phyloP scores from a whole-genome alignment of 345 rosid species.

The Ricinus communis region DNA sequence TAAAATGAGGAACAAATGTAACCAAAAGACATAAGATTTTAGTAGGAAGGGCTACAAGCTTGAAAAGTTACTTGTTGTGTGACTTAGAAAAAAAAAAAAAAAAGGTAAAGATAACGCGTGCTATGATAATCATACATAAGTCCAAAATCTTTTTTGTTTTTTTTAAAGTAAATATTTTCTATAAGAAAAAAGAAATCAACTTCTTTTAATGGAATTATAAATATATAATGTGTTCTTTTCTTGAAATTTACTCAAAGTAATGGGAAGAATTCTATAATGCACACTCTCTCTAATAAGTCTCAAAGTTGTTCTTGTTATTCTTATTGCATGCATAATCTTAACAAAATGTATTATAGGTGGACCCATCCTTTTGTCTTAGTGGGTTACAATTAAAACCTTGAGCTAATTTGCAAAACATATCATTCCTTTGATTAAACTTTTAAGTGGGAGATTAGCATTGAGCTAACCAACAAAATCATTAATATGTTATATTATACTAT shows the following conservation, averaged over 20 bases:
- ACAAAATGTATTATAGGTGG: background rate
- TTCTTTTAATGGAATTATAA: background rate
- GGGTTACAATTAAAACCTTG: background rate
- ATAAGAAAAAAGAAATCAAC: background rate
- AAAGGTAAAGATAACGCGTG: slow-evolving; percentile 27
- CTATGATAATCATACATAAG: slow-evolving; percentile 22
- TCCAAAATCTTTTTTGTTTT: slow-evolving; percentile 24
- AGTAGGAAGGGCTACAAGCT: background rate
- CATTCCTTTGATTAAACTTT: too few relatives aligned
- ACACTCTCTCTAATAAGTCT: background rate
- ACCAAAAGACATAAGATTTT: background rate
- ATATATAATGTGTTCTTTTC: slow-evolving; percentile 9
- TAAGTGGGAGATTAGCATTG: too few relatives aligned
- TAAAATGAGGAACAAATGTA: background rate
- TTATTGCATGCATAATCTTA: slow-evolving; percentile 1
- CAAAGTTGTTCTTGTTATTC: background rate
- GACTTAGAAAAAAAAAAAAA: slow-evolving; percentile 4
- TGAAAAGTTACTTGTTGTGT: background rate
- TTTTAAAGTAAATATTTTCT: background rate
- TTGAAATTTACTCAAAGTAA: slow-evolving; percentile 20
- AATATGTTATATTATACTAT: too few relatives aligned
- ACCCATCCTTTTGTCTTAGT: background rate
- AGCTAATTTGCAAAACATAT: too few relatives aligned
- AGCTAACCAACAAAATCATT: too few relatives aligned
- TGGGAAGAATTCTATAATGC: background rate